Conservation (phyloP, 1,284 basidiomycete genomes). For the Tylopilus sp. region DNA sequence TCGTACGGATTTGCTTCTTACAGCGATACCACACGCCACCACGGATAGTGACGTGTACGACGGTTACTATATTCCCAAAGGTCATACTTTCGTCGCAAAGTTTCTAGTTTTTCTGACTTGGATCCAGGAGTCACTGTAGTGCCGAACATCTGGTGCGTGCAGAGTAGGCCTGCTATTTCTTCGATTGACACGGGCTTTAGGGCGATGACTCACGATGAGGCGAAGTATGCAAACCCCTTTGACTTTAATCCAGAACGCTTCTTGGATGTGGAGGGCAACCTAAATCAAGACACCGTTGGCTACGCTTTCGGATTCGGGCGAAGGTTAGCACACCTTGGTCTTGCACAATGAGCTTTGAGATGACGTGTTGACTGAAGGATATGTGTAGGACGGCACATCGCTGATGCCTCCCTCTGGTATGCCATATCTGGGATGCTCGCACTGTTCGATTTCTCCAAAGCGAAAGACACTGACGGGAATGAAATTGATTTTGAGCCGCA, state of each 20-base stretch:
- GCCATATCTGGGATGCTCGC: slow-evolving; percentile 23
- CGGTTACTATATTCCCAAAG: slow-evolving; percentile 33
- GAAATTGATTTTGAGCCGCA: slow-evolving; percentile 16
- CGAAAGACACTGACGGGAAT: slow-evolving; percentile 12
- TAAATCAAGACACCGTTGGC: slow-evolving; percentile 18
- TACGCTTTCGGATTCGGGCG: slow-evolving; percentile 28
- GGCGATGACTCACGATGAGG: slow-evolving; percentile 29
- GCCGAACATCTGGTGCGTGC: slow-evolving; percentile 31
- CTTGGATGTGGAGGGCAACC: slow-evolving; percentile 17
- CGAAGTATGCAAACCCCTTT: slow-evolving; percentile 23
- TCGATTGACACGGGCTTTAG: slow-evolving; percentile 9
- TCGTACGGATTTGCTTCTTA: neutral
- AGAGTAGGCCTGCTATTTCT: neutral
- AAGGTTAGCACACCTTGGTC: slow-evolving; percentile 14
- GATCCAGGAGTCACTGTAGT: slow-evolving; percentile 22
- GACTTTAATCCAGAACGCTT: slow-evolving; percentile 33
- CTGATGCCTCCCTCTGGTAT: slow-evolving; percentile 24
- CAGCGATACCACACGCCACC: slow-evolving; percentile 21
- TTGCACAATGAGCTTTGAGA: neutral
- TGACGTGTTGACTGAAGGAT: slow-evolving; percentile 12
- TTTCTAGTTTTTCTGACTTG: neutral
- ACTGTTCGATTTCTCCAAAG: slow-evolving; percentile 23
- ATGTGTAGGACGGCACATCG: slow-evolving; percentile 30
- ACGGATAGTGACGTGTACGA: slow-evolving; percentile 26
- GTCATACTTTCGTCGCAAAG: neutral